Evolutionary conservation across 139 green algal genomes (phyloP).

Genomic region (Penium margaritaceum): DNA sequence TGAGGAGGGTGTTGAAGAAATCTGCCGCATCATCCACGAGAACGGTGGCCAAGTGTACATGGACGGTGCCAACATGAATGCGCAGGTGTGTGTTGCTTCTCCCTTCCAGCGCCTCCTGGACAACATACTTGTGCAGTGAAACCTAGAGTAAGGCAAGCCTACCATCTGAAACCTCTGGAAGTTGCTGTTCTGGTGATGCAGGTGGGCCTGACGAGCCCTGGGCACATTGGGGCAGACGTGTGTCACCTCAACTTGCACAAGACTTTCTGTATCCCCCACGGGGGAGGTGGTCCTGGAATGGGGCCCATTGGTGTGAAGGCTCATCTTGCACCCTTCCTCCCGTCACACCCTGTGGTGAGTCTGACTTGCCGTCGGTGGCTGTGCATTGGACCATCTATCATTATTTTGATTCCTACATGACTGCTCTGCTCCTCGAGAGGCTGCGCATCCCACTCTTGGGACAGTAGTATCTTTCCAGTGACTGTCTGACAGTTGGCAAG

Average conservation of each 20-base stretch:
- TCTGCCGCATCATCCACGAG: slow-evolving; percentile 88
- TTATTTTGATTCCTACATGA: too few relatives aligned
- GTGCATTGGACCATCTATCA: too few relatives aligned
- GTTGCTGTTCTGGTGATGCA: slow-evolving; percentile 47
- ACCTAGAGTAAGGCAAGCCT: neutral
- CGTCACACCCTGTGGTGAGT: slow-evolving; percentile 85
- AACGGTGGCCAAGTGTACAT: slow-evolving; percentile 94
- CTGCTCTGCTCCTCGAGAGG: too few relatives aligned
- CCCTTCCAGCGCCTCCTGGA: neutral
- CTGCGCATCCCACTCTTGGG: too few relatives aligned
- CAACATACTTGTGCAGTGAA: neutral
- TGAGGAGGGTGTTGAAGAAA: slow-evolving; percentile 86
- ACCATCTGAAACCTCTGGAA: neutral
- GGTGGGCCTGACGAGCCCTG: slow-evolving; percentile 89
- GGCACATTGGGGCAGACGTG: slow-evolving; percentile 93
- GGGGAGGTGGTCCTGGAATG: slow-evolving; percentile 70
- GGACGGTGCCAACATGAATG: slow-evolving; percentile 99
- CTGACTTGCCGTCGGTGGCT: too few relatives aligned
- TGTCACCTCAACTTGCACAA: slow-evolving; percentile 99
- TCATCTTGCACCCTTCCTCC: slow-evolving; percentile 93
- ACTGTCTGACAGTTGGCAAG: too few relatives aligned
- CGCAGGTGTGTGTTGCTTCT: slow-evolving; percentile 55
- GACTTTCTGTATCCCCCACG: slow-evolving; percentile 99
- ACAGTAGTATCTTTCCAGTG: too few relatives aligned
- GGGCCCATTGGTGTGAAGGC: slow-evolving; percentile 76